Evolutionary conservation across 768 basidiomycete genomes (phyloP).

Genomic region (Auriscalpium microsporum): DNA sequence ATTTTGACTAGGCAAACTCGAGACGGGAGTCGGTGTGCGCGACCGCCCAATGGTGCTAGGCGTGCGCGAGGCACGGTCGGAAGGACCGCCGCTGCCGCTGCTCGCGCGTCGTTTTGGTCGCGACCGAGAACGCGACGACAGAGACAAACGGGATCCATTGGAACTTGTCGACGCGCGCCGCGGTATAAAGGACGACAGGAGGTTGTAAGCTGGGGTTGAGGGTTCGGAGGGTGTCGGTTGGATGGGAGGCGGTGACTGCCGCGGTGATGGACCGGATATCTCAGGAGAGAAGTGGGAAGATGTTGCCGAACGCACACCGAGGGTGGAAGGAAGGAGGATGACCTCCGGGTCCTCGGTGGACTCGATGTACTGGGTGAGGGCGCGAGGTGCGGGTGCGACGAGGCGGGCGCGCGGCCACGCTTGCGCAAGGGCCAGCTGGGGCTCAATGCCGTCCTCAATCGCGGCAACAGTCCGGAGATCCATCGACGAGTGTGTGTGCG

Average conservation of each 20-base stretch:
- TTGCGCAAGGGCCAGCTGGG: background rate
- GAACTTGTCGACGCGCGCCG: constrained; percentile 13
- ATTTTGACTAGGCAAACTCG: constrained; percentile 1
- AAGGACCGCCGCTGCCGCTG: background rate
- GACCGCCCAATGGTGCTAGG: background rate
- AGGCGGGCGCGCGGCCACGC: constrained; percentile 37
- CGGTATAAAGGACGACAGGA: constrained; percentile 48
- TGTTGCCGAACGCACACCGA: constrained; percentile 43
- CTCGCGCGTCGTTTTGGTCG: background rate
- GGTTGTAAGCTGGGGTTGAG: constrained; percentile 49
- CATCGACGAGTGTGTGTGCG: constrained; percentile 3
- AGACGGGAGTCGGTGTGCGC: background rate
- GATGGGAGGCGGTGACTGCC: background rate
- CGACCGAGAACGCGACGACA: background rate
- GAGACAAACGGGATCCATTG: background rate
- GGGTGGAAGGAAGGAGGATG: constrained; percentile 60
- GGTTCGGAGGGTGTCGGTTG: constrained; percentile 10
- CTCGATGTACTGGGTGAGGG: constrained; percentile 66
- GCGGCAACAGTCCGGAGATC: constrained; percentile 3
- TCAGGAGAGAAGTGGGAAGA: constrained; percentile 14
- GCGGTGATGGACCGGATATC: constrained; percentile 7
- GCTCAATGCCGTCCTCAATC: background rate
- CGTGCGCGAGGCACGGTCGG: background rate
- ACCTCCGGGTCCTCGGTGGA: constrained; percentile 43
- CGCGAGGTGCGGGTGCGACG: constrained; percentile 62